Conservation (phyloP, 176 grass and related monocot genomes). For the Typha latifolia region DNA sequence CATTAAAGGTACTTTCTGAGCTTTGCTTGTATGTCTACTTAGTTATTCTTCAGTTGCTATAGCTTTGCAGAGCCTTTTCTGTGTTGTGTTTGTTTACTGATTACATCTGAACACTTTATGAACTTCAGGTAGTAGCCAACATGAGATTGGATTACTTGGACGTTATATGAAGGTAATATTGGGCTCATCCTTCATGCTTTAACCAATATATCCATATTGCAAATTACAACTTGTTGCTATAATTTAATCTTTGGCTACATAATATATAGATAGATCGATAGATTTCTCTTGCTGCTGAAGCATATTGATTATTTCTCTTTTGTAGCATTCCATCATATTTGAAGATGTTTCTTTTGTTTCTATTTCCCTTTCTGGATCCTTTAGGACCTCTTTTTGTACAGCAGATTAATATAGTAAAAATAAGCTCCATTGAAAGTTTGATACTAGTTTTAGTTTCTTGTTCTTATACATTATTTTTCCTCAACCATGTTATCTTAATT, state of each 20-base stretch:
- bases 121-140: conserved; percentile 36
- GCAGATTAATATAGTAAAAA: too few relatives aligned
- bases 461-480: too few relatives aligned
- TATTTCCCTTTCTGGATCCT: too few relatives aligned
- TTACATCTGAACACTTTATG: not conserved
- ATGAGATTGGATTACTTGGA: conserved; percentile 48
- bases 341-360: too few relatives aligned
- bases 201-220: not conserved
- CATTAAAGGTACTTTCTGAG: conserved; percentile 43
- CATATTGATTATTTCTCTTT: too few relatives aligned
- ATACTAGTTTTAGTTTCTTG: too few relatives aligned
- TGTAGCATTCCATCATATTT: too few relatives aligned
- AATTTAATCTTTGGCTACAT: not conserved
- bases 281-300: too few relatives aligned
- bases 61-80: not conserved
- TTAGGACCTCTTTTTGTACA: too few relatives aligned
- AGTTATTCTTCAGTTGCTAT: not conserved
- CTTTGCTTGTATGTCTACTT: not conserved
- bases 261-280: not conserved
- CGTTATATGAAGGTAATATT: conserved; percentile 81
- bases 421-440: too few relatives aligned
- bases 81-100: not conserved
- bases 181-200: conserved; percentile 6
- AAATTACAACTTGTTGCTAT: not conserved
- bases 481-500: too few relatives aligned